phyloP scores from a whole-genome alignment of 495 filamentous ascomycete genomes.

The Hypoxylon crocopeplum region DNA sequence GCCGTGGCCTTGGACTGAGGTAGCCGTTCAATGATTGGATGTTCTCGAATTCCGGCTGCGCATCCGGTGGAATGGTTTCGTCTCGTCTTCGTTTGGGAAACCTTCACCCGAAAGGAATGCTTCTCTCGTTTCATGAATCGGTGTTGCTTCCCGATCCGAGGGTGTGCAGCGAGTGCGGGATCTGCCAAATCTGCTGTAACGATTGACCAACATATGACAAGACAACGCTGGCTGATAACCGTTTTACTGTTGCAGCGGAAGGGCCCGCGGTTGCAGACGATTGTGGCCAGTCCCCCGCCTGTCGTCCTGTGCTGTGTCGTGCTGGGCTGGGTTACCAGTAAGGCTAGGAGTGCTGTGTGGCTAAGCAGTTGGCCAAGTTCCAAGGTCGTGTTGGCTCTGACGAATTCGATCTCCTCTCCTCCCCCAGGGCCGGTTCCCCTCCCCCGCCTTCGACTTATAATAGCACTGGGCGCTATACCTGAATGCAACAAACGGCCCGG shows the following conservation, averaged over 20 bases:
- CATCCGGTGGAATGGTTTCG: slow-evolving; percentile 35
- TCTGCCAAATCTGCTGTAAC: slow-evolving; percentile 24
- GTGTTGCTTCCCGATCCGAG: slow-evolving; percentile 34
- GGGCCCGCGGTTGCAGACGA: slow-evolving; percentile 26
- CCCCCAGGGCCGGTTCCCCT: too few relatives aligned
- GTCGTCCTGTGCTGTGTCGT: too few relatives aligned
- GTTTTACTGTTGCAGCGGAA: slow-evolving; percentile 38
- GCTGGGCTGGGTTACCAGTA: too few relatives aligned
- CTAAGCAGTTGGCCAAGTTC: too few relatives aligned
- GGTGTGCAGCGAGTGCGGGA: slow-evolving; percentile 32
- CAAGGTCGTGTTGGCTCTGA: not conserved
- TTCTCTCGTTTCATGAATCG: slow-evolving; percentile 36
- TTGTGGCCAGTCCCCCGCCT: too few relatives aligned
- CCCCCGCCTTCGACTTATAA: too few relatives aligned
- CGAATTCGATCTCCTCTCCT: too few relatives aligned
- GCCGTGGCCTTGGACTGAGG: slow-evolving; percentile 20
- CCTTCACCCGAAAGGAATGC: slow-evolving; percentile 35
- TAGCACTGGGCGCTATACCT: slow-evolving; percentile 21
- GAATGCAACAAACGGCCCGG: slow-evolving; percentile 23
- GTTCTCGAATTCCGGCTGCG: slow-evolving; percentile 20
- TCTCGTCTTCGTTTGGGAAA: slow-evolving; percentile 36
- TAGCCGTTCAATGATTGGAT: slow-evolving; percentile 23
- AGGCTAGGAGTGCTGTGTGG: not conserved
- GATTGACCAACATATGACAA: slow-evolving; percentile 28
- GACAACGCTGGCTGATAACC: slow-evolving; percentile 16